These are phyloP conservation scores for Arthrobotrys conoides DNA, from an alignment of 2,329 filamentous ascomycete species.

Conservation along the genomic window DNA sequence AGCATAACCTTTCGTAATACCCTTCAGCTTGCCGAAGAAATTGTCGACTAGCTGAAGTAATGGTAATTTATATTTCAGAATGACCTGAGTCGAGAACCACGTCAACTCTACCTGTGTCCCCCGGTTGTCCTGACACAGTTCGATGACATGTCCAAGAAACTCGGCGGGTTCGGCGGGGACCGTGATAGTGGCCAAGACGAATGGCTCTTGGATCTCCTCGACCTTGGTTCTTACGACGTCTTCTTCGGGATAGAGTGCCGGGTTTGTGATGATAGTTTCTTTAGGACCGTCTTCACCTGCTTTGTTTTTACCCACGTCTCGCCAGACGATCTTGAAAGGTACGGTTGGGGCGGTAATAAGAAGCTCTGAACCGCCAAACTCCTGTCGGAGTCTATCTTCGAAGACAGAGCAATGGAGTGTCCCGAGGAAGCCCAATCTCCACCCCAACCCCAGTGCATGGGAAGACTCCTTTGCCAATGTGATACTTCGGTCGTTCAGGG, in stretches of 20 bases:
- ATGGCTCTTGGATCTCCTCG: conserved; percentile 78
- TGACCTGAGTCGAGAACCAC: conserved; percentile 96
- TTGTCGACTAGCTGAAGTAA: conserved; percentile 93
- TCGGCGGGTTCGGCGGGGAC: conserved; percentile 79
- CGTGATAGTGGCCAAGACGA: conserved; percentile 86
- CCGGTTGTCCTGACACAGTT: conserved; percentile 84
- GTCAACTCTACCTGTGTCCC: conserved; percentile 88
- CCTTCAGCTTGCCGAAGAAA: conserved; percentile 96
- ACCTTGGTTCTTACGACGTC: conserved; percentile 73
- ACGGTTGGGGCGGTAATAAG: conserved; percentile 98
- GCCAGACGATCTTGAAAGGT: conserved; percentile 79
- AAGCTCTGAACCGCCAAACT: conserved; percentile 87
- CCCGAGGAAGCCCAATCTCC: conserved; percentile 94
- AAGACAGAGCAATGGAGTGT: conserved; percentile 99
- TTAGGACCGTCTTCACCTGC: conserved; percentile 64
- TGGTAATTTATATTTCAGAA: conserved; percentile 91
- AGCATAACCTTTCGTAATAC: conserved; percentile 92
- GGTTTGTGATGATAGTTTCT: conserved; percentile 85
- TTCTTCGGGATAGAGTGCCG: conserved; percentile 86
- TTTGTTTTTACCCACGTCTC: conserved; percentile 78
- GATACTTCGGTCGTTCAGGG: conserved; percentile 94
- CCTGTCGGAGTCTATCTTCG: conserved; percentile 91
- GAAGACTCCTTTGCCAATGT: conserved; percentile 95
- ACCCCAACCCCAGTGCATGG: conserved; percentile 92
- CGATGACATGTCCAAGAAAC: conserved; percentile 93